These are phyloP conservation scores for Pythium inflatum DNA, from an alignment of 352 stramenopile species.

Conservation along the genomic window DNA sequence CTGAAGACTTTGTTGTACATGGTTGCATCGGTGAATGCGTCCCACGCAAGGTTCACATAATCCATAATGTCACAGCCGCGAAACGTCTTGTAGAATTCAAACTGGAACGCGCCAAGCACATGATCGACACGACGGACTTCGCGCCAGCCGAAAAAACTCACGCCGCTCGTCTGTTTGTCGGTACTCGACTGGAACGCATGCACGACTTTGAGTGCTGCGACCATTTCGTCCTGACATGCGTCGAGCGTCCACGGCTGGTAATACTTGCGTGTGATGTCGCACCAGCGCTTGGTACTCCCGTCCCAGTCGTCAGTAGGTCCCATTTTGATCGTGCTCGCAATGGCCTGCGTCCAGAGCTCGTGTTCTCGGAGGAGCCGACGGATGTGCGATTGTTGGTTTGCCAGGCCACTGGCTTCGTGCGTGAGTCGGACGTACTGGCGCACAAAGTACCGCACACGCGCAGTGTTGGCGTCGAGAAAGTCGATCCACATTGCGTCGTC, in stretches of 20 bases:
- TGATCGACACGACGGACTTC: slow-evolving; percentile 6
- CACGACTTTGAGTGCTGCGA: slow-evolving; percentile 1
- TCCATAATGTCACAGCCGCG: neutral
- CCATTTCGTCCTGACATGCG: neutral
- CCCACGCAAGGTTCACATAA: slow-evolving; percentile 8
- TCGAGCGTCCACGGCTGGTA: slow-evolving; percentile 7
- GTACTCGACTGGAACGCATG: slow-evolving; percentile 3
- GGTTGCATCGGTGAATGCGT: neutral
- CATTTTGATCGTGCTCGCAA: neutral
- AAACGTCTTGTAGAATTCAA: slow-evolving; percentile 5
- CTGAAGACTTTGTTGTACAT: neutral
- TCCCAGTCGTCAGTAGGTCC: neutral
- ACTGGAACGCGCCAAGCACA: neutral
- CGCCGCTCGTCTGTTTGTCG: neutral
- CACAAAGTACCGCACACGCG: too few relatives aligned
- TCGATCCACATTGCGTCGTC: slow-evolving; percentile 2
- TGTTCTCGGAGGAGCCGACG: slow-evolving; percentile 5
- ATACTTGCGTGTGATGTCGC: neutral
- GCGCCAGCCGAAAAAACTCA: slow-evolving; percentile 20
- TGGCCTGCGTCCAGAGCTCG: neutral
- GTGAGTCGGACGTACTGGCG: neutral
- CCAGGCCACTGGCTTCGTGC: too few relatives aligned
- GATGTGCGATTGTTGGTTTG: too few relatives aligned
- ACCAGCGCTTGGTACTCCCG: neutral
- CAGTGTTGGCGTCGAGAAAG: neutral